phyloP scores from a whole-genome alignment of 192 early-diverging fungal genomes.

The Backusella sp. region DNA sequence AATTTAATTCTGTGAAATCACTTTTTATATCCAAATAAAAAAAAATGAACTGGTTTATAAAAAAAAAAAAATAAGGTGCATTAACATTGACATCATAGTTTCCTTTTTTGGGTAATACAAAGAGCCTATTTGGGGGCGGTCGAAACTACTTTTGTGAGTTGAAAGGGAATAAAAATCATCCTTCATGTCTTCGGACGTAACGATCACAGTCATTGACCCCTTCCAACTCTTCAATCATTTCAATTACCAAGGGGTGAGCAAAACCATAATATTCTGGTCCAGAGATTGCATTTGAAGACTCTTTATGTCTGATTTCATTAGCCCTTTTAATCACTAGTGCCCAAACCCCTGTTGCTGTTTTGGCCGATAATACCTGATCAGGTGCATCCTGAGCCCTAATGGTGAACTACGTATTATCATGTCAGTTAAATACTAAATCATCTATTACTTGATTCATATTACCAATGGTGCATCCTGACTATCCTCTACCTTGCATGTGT shows the following conservation, averaged over 20 bases:
- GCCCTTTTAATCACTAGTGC: constrained; percentile 63
- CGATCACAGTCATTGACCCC: constrained; percentile 58
- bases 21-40: neutral
- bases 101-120: neutral
- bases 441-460: neutral
- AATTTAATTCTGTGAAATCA: neutral
- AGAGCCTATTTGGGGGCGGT: neutral
- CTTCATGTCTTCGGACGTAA: constrained; percentile 38
- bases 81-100: constrained; percentile 13
- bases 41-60: neutral
- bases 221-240: constrained; percentile 78
- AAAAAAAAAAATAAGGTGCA: constrained; percentile 9
- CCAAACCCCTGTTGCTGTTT: constrained; percentile 78
- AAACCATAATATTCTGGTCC: constrained; percentile 88
- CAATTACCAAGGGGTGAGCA: constrained; percentile 70
- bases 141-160: neutral
- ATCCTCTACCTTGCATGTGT: constrained; percentile 68
- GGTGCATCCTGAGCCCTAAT: constrained; percentile 68
- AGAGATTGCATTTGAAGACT: constrained; percentile 66
- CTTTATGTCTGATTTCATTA: constrained; percentile 65
- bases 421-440: neutral
- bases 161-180: too few species aligned
- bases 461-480: constrained; percentile 61
- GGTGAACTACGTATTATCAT: constrained; percentile 48
- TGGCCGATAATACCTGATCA: constrained; percentile 51